Evolutionary conservation across 352 stramenopile genomes (phyloP), one percentile per base, ranked within the genome.

Genomic region (Globisporangium cederbergense): DNA sequence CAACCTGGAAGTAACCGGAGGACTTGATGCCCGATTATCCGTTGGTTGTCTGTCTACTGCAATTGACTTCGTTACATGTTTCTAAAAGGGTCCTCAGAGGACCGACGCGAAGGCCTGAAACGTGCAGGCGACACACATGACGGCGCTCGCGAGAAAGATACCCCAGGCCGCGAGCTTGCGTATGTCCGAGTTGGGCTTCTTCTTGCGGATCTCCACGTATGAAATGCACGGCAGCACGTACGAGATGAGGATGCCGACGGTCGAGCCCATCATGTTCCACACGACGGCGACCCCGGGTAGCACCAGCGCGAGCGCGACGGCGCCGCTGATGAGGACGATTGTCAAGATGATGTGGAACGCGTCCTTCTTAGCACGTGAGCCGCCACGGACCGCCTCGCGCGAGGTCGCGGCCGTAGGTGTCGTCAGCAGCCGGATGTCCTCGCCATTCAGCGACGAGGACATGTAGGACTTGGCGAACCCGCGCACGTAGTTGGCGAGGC

Each of bases 251-350:
- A 97, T 78, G 8, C 83, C 87, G 51, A 96, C 87, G 0, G 88
- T 95, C 25, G 79, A 93, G 46, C 89, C 89, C 77, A 93, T 95
- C 56, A 97, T 77, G 62, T 95, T 97, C 89, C 88, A 96, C 36
- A 97, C 88, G 7, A 95, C 80, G 11, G 79, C 86, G 0, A 96
- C 88, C 16, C 83, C 86, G 0, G 89, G 88, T 18, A 86, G 75
- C 10, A 90, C 66, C 6, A 96, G 75, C 46, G 89, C 89, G 13
- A 93, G 74, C 25, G 78, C 72, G 13, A 90, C 82, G 20, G 78
- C 80, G 47, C 83, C 67, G 7, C 58, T 47, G 60, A 95, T 78
- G 62, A 97, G 87, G 34, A 73, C 66, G 4, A 93, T 38, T 13
- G 88, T 97, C 36, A 94, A 70, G 34, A 81, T 42, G 10, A 90